Evolutionary conservation across 2,329 filamentous ascomycete species (phyloP), one percentile per base, ranked within the genome.

Genomic region (Hirsutella rhossiliensis): DNA sequence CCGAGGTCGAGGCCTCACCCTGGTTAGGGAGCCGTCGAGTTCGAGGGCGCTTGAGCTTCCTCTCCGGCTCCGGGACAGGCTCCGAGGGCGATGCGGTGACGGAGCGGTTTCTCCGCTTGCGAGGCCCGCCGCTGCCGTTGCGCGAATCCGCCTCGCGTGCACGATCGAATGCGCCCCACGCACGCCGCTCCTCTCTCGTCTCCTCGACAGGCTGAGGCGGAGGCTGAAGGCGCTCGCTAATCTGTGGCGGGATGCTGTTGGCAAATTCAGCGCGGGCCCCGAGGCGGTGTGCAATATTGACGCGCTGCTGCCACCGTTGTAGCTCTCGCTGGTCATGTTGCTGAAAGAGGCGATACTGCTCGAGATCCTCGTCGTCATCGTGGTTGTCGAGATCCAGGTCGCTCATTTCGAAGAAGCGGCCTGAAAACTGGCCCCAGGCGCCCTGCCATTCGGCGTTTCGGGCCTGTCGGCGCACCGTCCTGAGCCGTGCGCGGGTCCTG

Each of bases 131-230:
- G 37, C 74, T 63, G 42, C 42, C 42, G 29, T 55, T 62, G 27
- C 72, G 62, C 48, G 68, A 71, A 50, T 84, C 75, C 17, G 76
- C 73, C 48, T 89, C 82, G 50, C 87, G 76, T 38, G 86, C 88
- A 60, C 82, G 85, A 53, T 96, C 89, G 49, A 97, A 82, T 18
- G 85, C 87, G 49, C 88, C 87, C 92, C 90, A 96, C 4, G 90
- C 87, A 46, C 80, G 75, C 43, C 83, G 73, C 61, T 94, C 88
- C 53, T 95, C 88, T 37, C 81, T 68, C 8, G 83, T 84, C 61
- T 94, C 85, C 32, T 78, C 63, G 15, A 66, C 60, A 0, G 65
- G 77, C 37, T 79, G 74, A 30, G 75, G 75, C 15, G 67, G 65
- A 55, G 73, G 67, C 46, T 78, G 74, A 40, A 81, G 66, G 39